Percentiles rank a stretch among this genome's conserved stretches.
Evolutionary conservation across 148 eudicot species (phyloP).

Genomic region (Nyssa sinensis): DNA sequence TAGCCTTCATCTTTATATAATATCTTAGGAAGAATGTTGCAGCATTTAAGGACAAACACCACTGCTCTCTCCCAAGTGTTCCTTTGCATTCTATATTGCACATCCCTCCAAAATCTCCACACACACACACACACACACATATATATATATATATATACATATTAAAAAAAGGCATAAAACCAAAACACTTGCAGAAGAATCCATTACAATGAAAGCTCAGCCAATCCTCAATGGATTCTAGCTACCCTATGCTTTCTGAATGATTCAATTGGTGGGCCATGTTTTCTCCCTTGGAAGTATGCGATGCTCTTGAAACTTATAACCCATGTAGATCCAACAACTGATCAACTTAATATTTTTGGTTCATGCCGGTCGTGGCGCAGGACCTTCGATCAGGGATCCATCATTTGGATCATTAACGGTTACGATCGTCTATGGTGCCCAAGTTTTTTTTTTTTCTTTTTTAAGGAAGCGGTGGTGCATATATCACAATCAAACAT

Average conservation of each 20-base stretch:
- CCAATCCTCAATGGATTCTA: slow-evolving; percentile 28
- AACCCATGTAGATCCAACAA: not conserved
- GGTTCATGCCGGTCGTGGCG: not conserved
- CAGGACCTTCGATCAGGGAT: not conserved
- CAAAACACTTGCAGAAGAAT: slow-evolving; percentile 31
- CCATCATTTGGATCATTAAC: too few relatives aligned
- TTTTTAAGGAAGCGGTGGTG: too few relatives aligned
- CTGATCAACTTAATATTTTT: not conserved
- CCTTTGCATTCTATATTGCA: slow-evolving; percentile 8
- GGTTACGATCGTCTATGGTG: too few relatives aligned
- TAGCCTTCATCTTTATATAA: not conserved
- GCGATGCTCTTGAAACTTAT: not conserved
- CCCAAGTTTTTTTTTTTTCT: too few relatives aligned
- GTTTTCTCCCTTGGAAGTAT: slow-evolving; percentile 11
- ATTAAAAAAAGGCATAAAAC: slow-evolving; percentile 16
- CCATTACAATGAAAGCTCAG: slow-evolving; percentile 26
- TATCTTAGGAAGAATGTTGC: slow-evolving; percentile 25
- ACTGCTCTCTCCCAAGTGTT: slow-evolving; percentile 10
- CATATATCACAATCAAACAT: too few relatives aligned
- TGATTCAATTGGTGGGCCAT: slow-evolving; percentile 29
- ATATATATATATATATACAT: too few relatives aligned
- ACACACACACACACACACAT: too few relatives aligned
- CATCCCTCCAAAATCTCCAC: slow-evolving; percentile 26
- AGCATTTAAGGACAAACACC: slow-evolving; percentile 21
- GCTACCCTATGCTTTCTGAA: slow-evolving; percentile 13